phyloP scores from a whole-genome alignment of 2,329 filamentous ascomycete species.

The Epichloe glyceriae region DNA sequence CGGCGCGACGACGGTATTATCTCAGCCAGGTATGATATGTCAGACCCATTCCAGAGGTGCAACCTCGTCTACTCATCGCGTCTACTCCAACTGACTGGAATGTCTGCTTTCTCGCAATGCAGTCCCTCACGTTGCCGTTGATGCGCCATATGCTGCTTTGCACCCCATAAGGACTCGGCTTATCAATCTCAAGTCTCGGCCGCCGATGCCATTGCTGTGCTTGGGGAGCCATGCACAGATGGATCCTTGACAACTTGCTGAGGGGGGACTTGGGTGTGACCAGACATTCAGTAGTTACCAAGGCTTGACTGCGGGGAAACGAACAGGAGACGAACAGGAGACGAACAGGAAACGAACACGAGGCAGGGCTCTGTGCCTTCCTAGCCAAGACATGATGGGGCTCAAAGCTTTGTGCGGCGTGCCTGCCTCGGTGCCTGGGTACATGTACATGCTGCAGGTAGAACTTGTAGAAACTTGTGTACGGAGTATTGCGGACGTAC shows the following conservation, averaged over 20 bases:
- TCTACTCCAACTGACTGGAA: background rate
- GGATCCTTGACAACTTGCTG: too few species aligned
- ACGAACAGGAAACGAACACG: too few species aligned
- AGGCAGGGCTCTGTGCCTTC: too few species aligned
- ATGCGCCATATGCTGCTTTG: background rate
- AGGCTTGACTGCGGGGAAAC: too few species aligned
- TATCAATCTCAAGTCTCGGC: background rate
- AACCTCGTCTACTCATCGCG: background rate
- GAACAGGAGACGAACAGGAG: too few species aligned
- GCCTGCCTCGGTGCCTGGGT: too few species aligned
- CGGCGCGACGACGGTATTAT: background rate
- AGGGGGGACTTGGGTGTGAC: too few species aligned
- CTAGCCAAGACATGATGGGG: too few species aligned
- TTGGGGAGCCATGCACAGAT: background rate
- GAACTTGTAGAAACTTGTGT: too few species aligned
- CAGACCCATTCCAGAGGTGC: background rate
- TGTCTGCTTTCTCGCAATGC: background rate
- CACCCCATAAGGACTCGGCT: background rate
- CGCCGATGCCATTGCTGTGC: background rate
- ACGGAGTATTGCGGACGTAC: background rate
- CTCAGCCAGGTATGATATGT: background rate
- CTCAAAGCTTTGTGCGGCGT: too few species aligned
- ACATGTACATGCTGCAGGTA: too few species aligned
- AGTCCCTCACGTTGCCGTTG: background rate
- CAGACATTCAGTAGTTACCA: too few species aligned